Conservation (phyloP, 2,329 filamentous ascomycete genomes). For the Sporothrix variecibatus region DNA sequence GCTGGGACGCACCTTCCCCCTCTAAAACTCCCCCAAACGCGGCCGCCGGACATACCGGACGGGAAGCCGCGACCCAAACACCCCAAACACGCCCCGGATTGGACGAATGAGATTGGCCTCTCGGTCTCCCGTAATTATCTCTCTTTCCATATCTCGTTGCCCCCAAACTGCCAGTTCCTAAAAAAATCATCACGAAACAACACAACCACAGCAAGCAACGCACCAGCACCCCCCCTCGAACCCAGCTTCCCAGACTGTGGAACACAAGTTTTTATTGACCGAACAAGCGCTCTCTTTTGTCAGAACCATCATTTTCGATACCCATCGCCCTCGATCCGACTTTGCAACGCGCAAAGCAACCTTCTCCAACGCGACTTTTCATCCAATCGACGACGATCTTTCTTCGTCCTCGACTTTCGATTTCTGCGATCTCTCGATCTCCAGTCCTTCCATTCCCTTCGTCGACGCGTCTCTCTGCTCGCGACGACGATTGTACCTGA, state of each 20-base stretch:
- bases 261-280: background rate
- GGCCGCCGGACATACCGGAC: constrained; percentile 17
- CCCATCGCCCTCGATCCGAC: background rate
- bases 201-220: background rate
- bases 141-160: background rate
- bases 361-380: background rate
- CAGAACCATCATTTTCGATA: background rate
- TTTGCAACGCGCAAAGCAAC: background rate
- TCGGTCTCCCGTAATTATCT: background rate
- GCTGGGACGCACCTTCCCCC: background rate
- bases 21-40: background rate
- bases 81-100: background rate
- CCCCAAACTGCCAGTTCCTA: background rate
- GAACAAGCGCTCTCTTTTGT: background rate
- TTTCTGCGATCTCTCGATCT: background rate
- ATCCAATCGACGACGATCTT: background rate
- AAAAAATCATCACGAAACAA: constrained; percentile 11
- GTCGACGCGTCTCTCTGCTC: constrained; percentile 24
- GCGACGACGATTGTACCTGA: constrained; percentile 23
- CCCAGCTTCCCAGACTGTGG: constrained; percentile 11
- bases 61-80: constrained; percentile 11
- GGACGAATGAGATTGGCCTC: background rate
- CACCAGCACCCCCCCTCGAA: background rate
- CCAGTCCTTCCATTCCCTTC: background rate
- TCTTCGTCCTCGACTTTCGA: background rate